These are phyloP conservation scores for Cadophora luteo-olivacea DNA, from an alignment of 2,329 filamentous ascomycete genomes.

Conservation along the genomic window DNA sequence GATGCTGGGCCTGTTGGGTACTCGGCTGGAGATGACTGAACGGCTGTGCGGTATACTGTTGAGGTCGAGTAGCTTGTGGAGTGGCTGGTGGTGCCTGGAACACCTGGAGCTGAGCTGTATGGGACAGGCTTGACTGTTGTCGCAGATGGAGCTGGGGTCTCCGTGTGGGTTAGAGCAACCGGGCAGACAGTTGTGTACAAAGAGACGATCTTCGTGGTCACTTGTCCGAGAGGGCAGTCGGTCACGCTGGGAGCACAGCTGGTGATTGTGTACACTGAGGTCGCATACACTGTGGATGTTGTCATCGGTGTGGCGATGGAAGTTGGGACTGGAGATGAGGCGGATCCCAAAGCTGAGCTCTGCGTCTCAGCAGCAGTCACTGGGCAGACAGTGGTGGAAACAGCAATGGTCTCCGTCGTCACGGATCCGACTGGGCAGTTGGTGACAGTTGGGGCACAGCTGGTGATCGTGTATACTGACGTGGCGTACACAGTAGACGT, in stretches of 20 bases:
- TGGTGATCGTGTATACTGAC: constrained; percentile 10
- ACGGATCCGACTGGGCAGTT: constrained; percentile 19
- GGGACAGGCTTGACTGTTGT: constrained; percentile 4
- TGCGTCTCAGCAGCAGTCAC: not conserved
- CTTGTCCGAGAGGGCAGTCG: constrained; percentile 7
- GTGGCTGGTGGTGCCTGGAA: not conserved
- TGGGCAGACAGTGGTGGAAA: constrained; percentile 16
- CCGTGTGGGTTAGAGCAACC: constrained; percentile 1
- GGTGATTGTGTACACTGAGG: constrained; percentile 7
- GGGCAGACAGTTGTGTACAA: constrained; percentile 21
- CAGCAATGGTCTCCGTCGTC: constrained; percentile 12
- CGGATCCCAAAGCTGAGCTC: not conserved
- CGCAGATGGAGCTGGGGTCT: not conserved
- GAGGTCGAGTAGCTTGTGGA: not conserved
- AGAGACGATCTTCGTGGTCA: constrained; percentile 6
- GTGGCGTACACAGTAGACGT: constrained; percentile 16
- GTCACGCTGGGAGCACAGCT: constrained; percentile 7
- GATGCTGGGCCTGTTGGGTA: constrained; percentile 9
- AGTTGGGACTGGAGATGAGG: not conserved
- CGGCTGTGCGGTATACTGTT: not conserved
- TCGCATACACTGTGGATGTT: constrained; percentile 15
- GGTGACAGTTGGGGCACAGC: constrained; percentile 13
- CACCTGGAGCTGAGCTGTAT: constrained; percentile 6
- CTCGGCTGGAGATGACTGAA: not conserved
- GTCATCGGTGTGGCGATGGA: not conserved